A percentile compares a stretch with the other conserved stretches of the same genome.
Evolutionary conservation across 495 filamentous ascomycete species (phyloP).

Genomic region (Tuber magnatum): DNA sequence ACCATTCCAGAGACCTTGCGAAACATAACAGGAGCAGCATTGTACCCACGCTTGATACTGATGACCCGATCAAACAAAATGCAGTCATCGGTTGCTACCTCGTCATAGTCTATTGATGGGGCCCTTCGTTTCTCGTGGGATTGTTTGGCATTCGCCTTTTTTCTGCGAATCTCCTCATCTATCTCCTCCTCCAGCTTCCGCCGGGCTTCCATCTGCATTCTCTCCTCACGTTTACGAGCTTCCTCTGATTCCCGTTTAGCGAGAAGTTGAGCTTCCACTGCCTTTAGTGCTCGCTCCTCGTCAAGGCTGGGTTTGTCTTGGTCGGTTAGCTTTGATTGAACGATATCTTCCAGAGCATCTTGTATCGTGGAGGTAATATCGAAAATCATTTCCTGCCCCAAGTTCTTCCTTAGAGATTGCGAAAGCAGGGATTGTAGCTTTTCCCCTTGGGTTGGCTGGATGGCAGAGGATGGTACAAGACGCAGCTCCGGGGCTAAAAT

Average conservation of each 20-base stretch:
- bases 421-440: constrained; percentile 33
- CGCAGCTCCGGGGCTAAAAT: constrained; percentile 57
- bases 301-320: constrained; percentile 75
- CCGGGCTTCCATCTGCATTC: constrained; percentile 50
- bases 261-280: constrained; percentile 51
- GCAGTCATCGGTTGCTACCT: constrained; percentile 42
- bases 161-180: constrained; percentile 63
- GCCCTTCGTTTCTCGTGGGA: constrained; percentile 47
- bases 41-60: constrained; percentile 52
- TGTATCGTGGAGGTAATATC: constrained; percentile 74
- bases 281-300: constrained; percentile 72
- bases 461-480: constrained; percentile 54
- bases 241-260: constrained; percentile 52
- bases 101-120: constrained; percentile 35
- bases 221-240: constrained; percentile 45
- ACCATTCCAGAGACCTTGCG: constrained; percentile 58
- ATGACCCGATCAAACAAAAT: constrained; percentile 67
- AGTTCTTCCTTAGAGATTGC: constrained; percentile 48
- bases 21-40: constrained; percentile 52
- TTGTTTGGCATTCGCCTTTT: constrained; percentile 54
- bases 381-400: constrained; percentile 83
- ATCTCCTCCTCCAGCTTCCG: constrained; percentile 46
- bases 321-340: constrained; percentile 58
- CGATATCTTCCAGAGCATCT: constrained; percentile 82
- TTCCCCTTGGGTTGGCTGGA: constrained; percentile 64